Percentiles rank a stretch among this genome's conserved stretches.
Evolutionary conservation across 2,329 filamentous ascomycete genomes (phyloP).

Genomic region (Epichloe uncinata): DNA sequence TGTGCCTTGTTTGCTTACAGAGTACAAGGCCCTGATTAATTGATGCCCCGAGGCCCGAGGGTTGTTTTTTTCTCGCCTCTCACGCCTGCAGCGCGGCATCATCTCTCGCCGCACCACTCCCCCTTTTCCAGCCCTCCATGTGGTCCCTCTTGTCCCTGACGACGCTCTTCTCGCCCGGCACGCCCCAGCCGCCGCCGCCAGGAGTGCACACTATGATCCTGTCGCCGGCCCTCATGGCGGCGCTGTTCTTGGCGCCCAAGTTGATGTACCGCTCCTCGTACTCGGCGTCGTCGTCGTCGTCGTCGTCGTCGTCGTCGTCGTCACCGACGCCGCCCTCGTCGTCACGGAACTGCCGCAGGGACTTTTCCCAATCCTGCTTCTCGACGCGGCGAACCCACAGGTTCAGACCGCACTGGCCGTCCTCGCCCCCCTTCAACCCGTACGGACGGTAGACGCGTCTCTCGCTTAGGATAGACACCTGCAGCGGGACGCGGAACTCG

Average conservation of each 20-base stretch:
- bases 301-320: slow-evolving; percentile 19
- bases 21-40: no score
- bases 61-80: not conserved
- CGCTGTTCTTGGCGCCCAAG: slow-evolving; percentile 67
- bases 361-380: slow-evolving; percentile 37
- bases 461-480: slow-evolving; percentile 67
- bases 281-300: slow-evolving; percentile 24
- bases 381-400: slow-evolving; percentile 70
- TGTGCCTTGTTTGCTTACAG: no score
- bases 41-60: no score
- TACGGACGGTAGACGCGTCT: slow-evolving; percentile 56
- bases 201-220: slow-evolving; percentile 69
- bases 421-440: slow-evolving; percentile 64
- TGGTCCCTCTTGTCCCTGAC: slow-evolving; percentile 39
- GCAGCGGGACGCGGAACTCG: slow-evolving; percentile 64
- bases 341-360: slow-evolving; percentile 25
- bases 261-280: slow-evolving; percentile 54
- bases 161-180: slow-evolving; percentile 41
- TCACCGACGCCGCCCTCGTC: slow-evolving; percentile 11
- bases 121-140: slow-evolving; percentile 39
- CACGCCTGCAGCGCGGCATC: slow-evolving; percentile 45
- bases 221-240: slow-evolving; percentile 62
- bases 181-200: slow-evolving; percentile 67
- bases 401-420: slow-evolving; percentile 69
- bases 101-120: slow-evolving; percentile 42